Base-by-base conservation (phyloP, 225 moss, liverwort and hornwort genomes). In the Antitrichia curtipendula region DNA sequence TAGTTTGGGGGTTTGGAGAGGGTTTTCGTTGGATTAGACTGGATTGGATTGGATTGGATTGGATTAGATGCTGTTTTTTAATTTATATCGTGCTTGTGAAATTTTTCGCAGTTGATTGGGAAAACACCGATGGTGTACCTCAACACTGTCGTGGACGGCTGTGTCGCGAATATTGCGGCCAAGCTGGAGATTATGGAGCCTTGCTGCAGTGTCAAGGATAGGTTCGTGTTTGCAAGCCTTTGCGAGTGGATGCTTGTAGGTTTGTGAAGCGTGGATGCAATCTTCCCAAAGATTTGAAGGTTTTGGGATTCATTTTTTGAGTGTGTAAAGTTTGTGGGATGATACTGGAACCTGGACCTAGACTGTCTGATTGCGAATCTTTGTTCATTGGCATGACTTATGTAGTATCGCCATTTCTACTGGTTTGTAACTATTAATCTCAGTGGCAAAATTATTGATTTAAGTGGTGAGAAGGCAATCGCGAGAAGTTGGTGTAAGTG, bases 111-210 rank as follows among this genome's bases (percentile, higher is more conserved):
- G 98, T 93, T 99, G 82, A 99, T 99, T 83, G 98, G 98, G 31
- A 99, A 95, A 86, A 99, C 98, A 20, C 98, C 98, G 28, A 96
- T 99, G 98, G 98, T 99, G 41, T 99, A 95, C 81, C 94, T 99
- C n/a, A 99, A 99, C 50, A 78, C 89, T 29, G 94, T 99, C 20
- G 95, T 95, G 80, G 97, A 96, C 36, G 98, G 95, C 41, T 93
- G 94, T 69, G 94, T 93, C 8, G 98, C 97, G 31, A 99, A 95
- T 82, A 94, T 99, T 75, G 97, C 98, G 34, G 98, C 98, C 34
- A 99, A 99, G 90, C 77, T 99, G 91, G 98, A 99, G 90, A 99
- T 96, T 50, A 97, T 99, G 98, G 98, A 99, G 83, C 98, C 98
- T 64, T 99, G 98, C 90, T 94, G 93, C 92, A 99, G 98, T 89